Evolutionary conservation across 768 basidiomycete genomes (phyloP).

Genomic region (Suillus variegatus): DNA sequence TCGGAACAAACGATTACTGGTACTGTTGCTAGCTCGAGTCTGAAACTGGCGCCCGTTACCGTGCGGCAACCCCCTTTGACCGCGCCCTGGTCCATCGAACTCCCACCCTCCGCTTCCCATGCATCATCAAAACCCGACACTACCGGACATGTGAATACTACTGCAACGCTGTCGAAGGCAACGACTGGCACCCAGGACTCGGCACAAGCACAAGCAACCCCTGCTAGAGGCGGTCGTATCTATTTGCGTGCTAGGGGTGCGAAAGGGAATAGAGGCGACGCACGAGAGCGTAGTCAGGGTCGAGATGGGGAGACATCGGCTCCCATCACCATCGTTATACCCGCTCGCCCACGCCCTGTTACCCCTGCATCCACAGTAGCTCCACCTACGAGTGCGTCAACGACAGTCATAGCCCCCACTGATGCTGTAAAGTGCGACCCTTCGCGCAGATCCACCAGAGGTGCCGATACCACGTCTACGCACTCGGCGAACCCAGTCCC

Average conservation of each 20-base stretch:
- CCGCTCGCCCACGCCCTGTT: neutral
- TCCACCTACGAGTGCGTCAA: neutral
- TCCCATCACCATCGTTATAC: neutral
- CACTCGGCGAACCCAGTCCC: neutral
- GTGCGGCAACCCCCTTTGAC: neutral
- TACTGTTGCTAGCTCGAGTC: constrained; percentile 18
- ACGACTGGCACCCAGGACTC: neutral
- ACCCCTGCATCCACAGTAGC: too few relatives aligned
- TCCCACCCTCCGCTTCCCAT: neutral
- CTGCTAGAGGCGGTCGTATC: neutral
- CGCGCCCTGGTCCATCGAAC: neutral
- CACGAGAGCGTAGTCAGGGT: neutral
- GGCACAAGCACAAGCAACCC: neutral
- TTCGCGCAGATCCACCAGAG: neutral
- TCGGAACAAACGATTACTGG: constrained; percentile 3
- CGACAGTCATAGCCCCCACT: neutral
- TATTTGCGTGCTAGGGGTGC: neutral
- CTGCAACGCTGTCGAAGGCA: neutral
- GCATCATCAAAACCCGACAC: neutral
- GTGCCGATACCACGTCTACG: neutral
- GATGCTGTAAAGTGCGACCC: neutral
- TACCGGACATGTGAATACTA: too few relatives aligned
- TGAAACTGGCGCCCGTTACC: constrained; percentile 8
- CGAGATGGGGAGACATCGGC: neutral
- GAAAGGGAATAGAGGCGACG: neutral